Evolutionary conservation across 2,329 filamentous ascomycete species (phyloP), one percentile per base, ranked within the genome.

Genomic region (Scortechinia acanthostroma): DNA sequence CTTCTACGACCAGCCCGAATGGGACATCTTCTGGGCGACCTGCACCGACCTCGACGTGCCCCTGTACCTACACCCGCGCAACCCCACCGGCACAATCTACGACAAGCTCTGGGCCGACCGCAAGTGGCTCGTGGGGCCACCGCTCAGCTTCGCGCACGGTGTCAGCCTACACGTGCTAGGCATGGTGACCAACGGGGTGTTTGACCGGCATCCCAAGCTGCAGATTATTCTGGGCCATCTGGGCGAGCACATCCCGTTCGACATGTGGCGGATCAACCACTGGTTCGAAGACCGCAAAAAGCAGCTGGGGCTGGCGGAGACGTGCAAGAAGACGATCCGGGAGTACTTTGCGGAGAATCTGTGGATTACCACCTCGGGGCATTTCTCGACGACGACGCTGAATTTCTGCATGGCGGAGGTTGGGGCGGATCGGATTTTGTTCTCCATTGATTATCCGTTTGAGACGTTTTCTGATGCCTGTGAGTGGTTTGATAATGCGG

Each of bases 1-100:
- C 55, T 84, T 83, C 62, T 85, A 83, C 60, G 81, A 85, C 53
- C 63, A 69, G 5, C 66, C 72, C 0, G 70, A 75, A 48, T 86
- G 73, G 68, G 76, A 80, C 50, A 57, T 71, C 19, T 83, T 85
- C 66, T 84, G 80, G 80, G 54, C 66, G 13, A 72, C 70, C 0
- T 68, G 73, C 5, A 68, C 66, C 1, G 74, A 81, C 37, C 70
- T 85, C 0, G 75, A 83, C 46, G 78, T 83, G 0, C 79, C 80
- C 0, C 68, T 85, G 43, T 85, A 84, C 53, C 65, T 85, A 1
- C 80, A 85, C 56, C 80, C 79, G 0, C 65, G 73, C 42, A 71
- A 73, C 50, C 76, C 80, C 1, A 75, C 73, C 0, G 77, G 76
- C 4, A 67, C 65, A 16, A 68, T 79, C 45, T 65, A 74, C 51